Evolutionary conservation across 805 yeast species (phyloP), one percentile per base, ranked within the genome.

Genomic region (Yarrowia sp.): DNA sequence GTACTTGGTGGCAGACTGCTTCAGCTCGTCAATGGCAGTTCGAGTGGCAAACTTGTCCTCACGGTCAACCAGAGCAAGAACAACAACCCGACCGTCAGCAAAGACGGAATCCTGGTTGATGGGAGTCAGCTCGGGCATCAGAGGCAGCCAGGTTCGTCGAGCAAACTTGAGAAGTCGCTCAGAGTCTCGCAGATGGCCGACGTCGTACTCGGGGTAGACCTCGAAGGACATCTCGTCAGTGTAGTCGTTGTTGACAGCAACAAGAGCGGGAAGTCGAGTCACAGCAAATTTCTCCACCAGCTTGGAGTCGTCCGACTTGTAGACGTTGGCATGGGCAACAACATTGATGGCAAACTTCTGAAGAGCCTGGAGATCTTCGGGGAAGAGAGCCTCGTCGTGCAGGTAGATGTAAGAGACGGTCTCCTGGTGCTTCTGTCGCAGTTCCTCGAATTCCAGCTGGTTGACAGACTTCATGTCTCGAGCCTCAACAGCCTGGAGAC

Each of bases 341-440:
- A 75, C 70, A 20, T 72, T 71, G 24, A 77, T 68, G 7, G 80
- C 74, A 33, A 79, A 71, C 36, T 74, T 73, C 65, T 72, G 72
- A 53, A 80, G 72, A 1, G 80, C 79, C 40, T 73, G 75, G 72
- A 80, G 79, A 66, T 80, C 82, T 68, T 80, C 83, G 20, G 74
- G 68, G 50, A 74, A 74, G 8, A 79, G 76, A 3, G 74, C 70
- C 50, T 76, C 77, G 70, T 80, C 82, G 66, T 79, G 77, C 43
- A 81, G 73, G 69, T 77, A 81, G 34, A 81, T 72, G 70, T 79
- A 79, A 1, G 77, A 70, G 33, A 75, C 75, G 13, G 73, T 69
- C 14, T 74, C 75, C 13, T 68, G 49, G 66, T 69, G 69, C 55
- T 69, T 64, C 39, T 72, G 71, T 14, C 77, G 74, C 34, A 70